phyloP scores from a whole-genome alignment of 345 rosid genomes.

The Sapria himalayana region DNA sequence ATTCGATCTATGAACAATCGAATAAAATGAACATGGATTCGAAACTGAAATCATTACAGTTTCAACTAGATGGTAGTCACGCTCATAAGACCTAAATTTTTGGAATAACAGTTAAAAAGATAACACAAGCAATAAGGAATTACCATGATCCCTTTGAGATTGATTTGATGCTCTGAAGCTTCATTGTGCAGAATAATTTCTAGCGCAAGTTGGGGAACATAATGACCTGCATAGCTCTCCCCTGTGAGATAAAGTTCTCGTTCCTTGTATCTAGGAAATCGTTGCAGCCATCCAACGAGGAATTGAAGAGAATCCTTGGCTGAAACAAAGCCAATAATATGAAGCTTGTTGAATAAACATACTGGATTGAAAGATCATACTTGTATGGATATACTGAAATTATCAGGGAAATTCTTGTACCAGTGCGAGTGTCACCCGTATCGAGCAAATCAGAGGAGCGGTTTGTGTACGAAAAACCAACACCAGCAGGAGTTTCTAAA shows the following conservation, averaged over 20 bases:
- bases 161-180: slow-evolving; percentile 33
- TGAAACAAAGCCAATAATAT: slow-evolving; percentile 14
- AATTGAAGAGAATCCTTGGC: slow-evolving; percentile 77
- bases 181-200: slow-evolving; percentile 45
- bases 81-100: no score
- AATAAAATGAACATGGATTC: no score
- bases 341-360: no score
- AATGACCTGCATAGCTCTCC: slow-evolving; percentile 99
- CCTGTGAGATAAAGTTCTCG: slow-evolving; percentile 63
- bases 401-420: no score
- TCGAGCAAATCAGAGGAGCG: slow-evolving; percentile 53
- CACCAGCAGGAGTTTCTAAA: slow-evolving; percentile 92
- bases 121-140: neutral
- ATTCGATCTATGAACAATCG: no score
- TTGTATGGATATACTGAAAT: no score
- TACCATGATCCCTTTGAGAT: slow-evolving; percentile 88
- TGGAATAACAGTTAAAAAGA: neutral
- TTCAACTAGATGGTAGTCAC: no score
- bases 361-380: no score
- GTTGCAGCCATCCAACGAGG: slow-evolving; percentile 46
- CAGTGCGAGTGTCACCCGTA: slow-evolving; percentile 77
- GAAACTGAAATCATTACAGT: no score
- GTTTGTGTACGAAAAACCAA: slow-evolving; percentile 91
- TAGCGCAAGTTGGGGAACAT: slow-evolving; percentile 82
- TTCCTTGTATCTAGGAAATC: slow-evolving; percentile 63